A percentile compares a stretch with the other conserved stretches of the same genome.
These are phyloP conservation scores for Tolypocladium tundrense DNA, from an alignment of 2,329 filamentous ascomycete species.

Conservation along the genomic window DNA sequence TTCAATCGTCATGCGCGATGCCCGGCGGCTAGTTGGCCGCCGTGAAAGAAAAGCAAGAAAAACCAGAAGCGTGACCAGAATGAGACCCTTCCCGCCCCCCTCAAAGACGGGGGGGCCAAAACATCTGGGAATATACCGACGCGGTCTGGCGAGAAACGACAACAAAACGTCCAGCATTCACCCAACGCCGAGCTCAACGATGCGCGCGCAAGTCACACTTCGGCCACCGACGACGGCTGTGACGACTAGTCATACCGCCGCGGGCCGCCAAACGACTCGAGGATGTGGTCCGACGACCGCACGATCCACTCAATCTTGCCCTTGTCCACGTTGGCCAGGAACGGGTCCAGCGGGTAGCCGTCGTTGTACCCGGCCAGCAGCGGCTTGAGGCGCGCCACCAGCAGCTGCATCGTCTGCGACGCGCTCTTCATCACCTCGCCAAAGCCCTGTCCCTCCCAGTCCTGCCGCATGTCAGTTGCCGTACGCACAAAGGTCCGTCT, in stretches of 20 bases:
- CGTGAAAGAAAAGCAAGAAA: neutral
- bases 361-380: constrained; percentile 23
- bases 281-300: constrained; percentile 23
- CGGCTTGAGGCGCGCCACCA: constrained; percentile 23
- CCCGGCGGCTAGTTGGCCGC: neutral
- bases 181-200: constrained; percentile 3
- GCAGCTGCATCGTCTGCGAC: constrained; percentile 27
- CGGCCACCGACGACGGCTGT: neutral
- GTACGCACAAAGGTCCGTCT: neutral
- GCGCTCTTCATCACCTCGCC: constrained; percentile 27
- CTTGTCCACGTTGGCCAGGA: constrained; percentile 26
- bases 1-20: neutral
- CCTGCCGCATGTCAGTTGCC: constrained; percentile 16
- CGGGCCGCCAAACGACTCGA: constrained; percentile 18
- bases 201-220: neutral
- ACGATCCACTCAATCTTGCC: constrained; percentile 29
- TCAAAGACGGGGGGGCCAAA: neutral
- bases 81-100: neutral
- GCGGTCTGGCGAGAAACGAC: neutral
- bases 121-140: neutral
- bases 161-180: neutral
- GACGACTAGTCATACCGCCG: constrained; percentile 17
- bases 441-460: constrained; percentile 25
- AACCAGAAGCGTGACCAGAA: too few relatives aligned
- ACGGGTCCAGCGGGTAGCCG: constrained; percentile 27